Base-by-base conservation (phyloP, 305 asterid genomes). In the Fraxinus floribunda region DNA sequence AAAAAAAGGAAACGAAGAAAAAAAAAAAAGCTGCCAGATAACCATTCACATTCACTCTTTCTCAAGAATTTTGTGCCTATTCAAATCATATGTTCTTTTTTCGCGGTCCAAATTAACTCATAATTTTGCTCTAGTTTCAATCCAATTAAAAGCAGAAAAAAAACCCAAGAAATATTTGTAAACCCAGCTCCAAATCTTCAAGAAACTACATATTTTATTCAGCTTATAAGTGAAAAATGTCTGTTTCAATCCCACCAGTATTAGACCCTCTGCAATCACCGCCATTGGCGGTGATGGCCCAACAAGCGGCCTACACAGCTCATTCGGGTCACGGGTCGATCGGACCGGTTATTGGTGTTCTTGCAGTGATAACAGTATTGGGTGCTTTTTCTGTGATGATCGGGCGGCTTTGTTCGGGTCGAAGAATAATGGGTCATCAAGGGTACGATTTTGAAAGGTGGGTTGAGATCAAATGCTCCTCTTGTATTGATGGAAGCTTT, bases 401-500 rank as follows among this genome's bases (percentile, higher is more conserved):
- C n/a, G 98, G 98, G 15, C 87, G 98, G 70, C 88, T 93, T 4
- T 93, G 97, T 83, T 89, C 97, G 38, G 97, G 97, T 32, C 88
- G 97, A 81, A 89, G 90, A 9, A 89, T 95, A 26, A 84, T 89
- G 88, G 98, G 98, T 13, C 88, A 62, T 3, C 93, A 86, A 1
- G 88, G 84, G 86, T 89, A 89, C 85, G 97, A 90, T 76, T 86
- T 90, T 26, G 96, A 91, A 57, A 81, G 90, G 2, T 93, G 97
- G 97, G 91, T 90, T 7, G 97, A 93, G 83, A 83, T 87, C 22
- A 93, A 91, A 87, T 93, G 96, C 82, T 90, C 88, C 13, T 79
- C 96, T 46, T 93, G 97, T 84, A 87, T 93, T 26, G 94, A 91
- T 16, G 95, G 95, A 0, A 87, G 92, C 83, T 83, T 89, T 82